These are phyloP conservation scores for Leccinum insolens DNA, from an alignment of 1,284 basidiomycete genomes.

Conservation along the genomic window DNA sequence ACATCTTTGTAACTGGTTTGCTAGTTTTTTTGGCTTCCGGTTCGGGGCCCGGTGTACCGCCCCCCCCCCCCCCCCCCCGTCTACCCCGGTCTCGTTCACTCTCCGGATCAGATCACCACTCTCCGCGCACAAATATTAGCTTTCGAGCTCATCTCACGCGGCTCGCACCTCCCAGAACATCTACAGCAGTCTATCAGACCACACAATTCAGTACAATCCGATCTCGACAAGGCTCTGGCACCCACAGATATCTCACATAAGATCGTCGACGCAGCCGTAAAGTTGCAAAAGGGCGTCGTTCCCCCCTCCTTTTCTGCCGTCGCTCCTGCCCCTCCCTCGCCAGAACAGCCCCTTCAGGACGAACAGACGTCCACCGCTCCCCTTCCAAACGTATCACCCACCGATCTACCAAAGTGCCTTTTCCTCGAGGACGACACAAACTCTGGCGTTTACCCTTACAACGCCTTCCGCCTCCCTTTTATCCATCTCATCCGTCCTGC, in stretches of 20 bases:
- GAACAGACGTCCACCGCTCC: not conserved
- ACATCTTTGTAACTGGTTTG: too few species aligned
- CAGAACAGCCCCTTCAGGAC: not conserved
- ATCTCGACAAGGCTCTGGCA: slow-evolving; percentile 67
- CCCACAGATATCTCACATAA: slow-evolving; percentile 61
- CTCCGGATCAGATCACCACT: slow-evolving; percentile 76
- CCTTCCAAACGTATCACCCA: not conserved
- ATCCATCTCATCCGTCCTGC: slow-evolving; percentile 70
- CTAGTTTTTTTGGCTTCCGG: too few species aligned
- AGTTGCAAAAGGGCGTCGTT: slow-evolving; percentile 64
- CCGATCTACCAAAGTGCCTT: slow-evolving; percentile 47
- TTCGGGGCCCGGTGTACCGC: too few species aligned
- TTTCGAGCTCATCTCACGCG: slow-evolving; percentile 83
- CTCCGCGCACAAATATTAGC: slow-evolving; percentile 90
- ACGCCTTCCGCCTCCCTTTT: slow-evolving; percentile 90
- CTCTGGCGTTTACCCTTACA: slow-evolving; percentile 93
- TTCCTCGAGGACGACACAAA: slow-evolving; percentile 81
- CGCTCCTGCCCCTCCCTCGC: not conserved
- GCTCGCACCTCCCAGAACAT: slow-evolving; percentile 79
- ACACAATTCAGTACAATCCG: slow-evolving; percentile 54
- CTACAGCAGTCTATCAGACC: slow-evolving; percentile 80
- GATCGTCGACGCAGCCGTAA: slow-evolving; percentile 79
- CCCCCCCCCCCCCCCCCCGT: slow-evolving; percentile 36
- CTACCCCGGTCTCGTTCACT: slow-evolving; percentile 80
- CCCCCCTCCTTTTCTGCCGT: not conserved